Conservation (phyloP, 202 grass and related monocot genomes). For the Dendrocalamus latiflorus region DNA sequence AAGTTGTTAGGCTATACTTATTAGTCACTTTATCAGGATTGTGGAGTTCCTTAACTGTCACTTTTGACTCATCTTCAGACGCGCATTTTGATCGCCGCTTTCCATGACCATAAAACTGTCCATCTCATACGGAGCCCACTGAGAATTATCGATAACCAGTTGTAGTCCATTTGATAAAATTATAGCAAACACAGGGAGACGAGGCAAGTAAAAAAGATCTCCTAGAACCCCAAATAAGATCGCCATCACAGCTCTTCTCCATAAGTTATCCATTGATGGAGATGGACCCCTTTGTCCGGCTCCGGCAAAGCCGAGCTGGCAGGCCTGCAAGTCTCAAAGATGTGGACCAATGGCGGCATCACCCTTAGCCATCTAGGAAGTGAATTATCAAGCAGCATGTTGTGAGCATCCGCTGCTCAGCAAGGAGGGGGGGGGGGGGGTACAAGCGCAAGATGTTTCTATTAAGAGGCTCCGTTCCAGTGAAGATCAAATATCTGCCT, state of each 20-base stretch:
- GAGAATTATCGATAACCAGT: neutral
- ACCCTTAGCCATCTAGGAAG: conserved; percentile 16
- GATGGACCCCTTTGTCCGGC: conserved; percentile 22
- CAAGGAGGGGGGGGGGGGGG: too few relatives aligned
- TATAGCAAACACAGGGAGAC: neutral
- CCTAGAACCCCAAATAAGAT: neutral
- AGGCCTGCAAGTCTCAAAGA: neutral
- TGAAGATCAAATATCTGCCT: neutral
- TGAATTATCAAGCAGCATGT: conserved; percentile 36
- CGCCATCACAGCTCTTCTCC: conserved; percentile 1
- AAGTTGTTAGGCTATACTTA: conserved; percentile 23
- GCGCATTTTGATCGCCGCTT: conserved; percentile 14
- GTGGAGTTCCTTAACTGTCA: conserved; percentile 16
- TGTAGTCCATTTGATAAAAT: neutral
- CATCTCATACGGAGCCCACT: conserved; percentile 8
- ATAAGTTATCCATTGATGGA: conserved; percentile 19
- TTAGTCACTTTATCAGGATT: conserved; percentile 12
- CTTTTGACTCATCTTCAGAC: conserved; percentile 4
- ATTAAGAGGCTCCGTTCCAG: neutral
- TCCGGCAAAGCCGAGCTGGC: conserved; percentile 5
- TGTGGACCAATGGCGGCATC: neutral
- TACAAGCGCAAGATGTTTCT: neutral
- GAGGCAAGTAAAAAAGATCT: neutral
- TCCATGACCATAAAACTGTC: conserved; percentile 16
- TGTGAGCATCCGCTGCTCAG: neutral